Evolutionary conservation across 2,329 filamentous ascomycete species (phyloP).

Genomic region (Teratosphaeria pseudoeucalypti): DNA sequence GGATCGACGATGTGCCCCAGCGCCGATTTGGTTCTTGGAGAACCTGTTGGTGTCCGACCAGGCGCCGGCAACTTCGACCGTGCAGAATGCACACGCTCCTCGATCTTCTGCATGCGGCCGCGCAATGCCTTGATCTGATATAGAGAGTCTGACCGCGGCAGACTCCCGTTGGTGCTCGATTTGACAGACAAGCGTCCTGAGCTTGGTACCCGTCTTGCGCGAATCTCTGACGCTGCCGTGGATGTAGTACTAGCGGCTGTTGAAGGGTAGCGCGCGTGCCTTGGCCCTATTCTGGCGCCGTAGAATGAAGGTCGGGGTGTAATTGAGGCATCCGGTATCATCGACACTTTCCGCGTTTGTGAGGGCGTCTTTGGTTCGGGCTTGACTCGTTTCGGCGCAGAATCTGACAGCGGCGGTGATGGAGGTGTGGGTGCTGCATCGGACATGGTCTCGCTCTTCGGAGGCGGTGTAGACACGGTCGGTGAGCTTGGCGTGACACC

Average conservation of each 20-base stretch:
- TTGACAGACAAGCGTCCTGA: conserved; percentile 32
- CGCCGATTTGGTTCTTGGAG: conserved; percentile 48
- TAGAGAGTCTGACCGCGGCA: conserved; percentile 61
- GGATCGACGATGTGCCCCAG: conserved; percentile 17
- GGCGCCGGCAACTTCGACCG: conserved; percentile 85
- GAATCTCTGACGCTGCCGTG: conserved; percentile 15
- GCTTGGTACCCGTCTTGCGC: conserved; percentile 30
- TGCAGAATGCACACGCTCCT: conserved; percentile 83
- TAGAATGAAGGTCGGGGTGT: conserved; percentile 42
- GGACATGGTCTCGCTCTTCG: conserved; percentile 54
- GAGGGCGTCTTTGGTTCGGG: conserved; percentile 30
- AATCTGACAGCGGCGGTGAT: conserved; percentile 84
- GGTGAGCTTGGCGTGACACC: conserved; percentile 80
- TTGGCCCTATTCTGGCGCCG: conserved; percentile 33
- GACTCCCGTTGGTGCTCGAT: conserved; percentile 21
- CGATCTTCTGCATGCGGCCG: conserved; percentile 92
- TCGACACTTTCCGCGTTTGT: conserved; percentile 32
- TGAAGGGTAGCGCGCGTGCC: conserved; percentile 50
- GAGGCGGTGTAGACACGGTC: conserved; percentile 77
- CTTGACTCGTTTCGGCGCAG: conserved; percentile 49
- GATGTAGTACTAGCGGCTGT: conserved; percentile 25
- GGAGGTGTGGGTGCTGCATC: conserved; percentile 71
- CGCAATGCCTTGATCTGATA: conserved; percentile 89
- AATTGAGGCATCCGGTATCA: conserved; percentile 40
- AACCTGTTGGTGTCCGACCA: conserved; percentile 66